These are phyloP conservation scores for Ceratorhiza oryzae-sativae DNA, from an alignment of 1,284 basidiomycete species.

Conservation along the genomic window DNA sequence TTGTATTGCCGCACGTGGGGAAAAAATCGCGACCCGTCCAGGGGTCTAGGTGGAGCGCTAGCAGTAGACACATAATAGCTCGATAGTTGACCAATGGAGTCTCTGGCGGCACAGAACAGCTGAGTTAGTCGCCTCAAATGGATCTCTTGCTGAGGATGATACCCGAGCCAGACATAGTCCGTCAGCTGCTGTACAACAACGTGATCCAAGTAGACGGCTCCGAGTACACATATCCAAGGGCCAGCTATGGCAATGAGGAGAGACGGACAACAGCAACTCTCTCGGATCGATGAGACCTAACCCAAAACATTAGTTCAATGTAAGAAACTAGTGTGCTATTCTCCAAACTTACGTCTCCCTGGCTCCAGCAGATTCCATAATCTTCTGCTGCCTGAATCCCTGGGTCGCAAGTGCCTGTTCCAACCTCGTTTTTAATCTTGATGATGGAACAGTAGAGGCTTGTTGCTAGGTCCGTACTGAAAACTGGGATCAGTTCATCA, in stretches of 20 bases:
- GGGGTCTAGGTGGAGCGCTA: background rate
- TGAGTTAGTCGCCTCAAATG: background rate
- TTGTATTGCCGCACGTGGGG: background rate
- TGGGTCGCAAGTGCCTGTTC: slow-evolving; percentile 4
- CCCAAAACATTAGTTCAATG: background rate
- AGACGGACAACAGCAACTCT: slow-evolving; percentile 39
- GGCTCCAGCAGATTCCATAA: slow-evolving; percentile 5
- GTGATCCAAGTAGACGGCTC: slow-evolving; percentile 38
- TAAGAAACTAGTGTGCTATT: background rate
- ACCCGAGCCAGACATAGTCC: slow-evolving; percentile 38
- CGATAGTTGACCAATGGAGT: background rate
- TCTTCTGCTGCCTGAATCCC: background rate
- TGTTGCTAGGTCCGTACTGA: background rate
- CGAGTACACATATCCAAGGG: slow-evolving; percentile 43
- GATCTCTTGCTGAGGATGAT: background rate
- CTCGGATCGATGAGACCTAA: background rate
- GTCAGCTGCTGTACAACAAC: slow-evolving; percentile 42
- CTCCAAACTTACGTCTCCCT: background rate
- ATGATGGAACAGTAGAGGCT: background rate
- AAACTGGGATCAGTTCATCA: background rate
- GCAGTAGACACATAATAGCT: background rate
- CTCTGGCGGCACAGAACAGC: background rate
- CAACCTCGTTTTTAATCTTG: slow-evolving; percentile 28
- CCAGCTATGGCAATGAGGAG: too few relatives aligned
- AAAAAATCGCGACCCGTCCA: background rate